Base-by-base conservation (phyloP, 257 asterid species). In the Petunia axillaris region DNA sequence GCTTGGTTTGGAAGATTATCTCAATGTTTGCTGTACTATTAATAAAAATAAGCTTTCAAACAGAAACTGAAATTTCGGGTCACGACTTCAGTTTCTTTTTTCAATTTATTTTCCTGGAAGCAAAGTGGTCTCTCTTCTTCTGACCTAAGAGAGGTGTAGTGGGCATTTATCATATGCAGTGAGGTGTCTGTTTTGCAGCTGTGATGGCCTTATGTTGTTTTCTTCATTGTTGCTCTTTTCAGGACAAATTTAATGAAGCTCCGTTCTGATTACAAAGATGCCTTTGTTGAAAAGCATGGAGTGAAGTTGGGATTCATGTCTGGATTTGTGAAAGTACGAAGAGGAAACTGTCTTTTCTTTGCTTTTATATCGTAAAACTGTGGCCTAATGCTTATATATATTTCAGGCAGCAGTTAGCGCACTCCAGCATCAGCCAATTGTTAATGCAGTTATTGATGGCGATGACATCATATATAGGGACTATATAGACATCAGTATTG, bases 201-300 rank as follows among this genome's bases (percentile, higher is more conserved):
- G 6, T 71, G 46, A 10, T 73, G 35, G 50, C 11, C 44, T 73
- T 50, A 73, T 43, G 14, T 57, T 64, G 35, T 48, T 80, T 53
- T 4, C 43, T 65, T 55, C 1, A 65, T 11, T 57, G 80, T 46
- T 78, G 60, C 58, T 77, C 70, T 40, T 64, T 81, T 74, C 94
- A 96, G 99, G 99, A 96, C 98, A 35, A 96, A 96, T 85, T 87
- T 96, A 88, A 96, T 94, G 99, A 91, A 96, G 85, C 97, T 96
- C 78, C 94, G 98, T 64, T 92, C 98, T 46, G 98, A 96, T 79
- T 96, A 94, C 93, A 96, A 94, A 88, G 98, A 96, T 82, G 87
- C 97, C 55, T 96, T 92, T 85, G 86, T 83, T 83, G 98, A 94
- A 87, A 96, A 96, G 86, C 99, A 96, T 82, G 99, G 99, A 40